phyloP scores from a whole-genome alignment of 2,329 filamentous ascomycete genomes.

The Aspergillus quadricinctus region DNA sequence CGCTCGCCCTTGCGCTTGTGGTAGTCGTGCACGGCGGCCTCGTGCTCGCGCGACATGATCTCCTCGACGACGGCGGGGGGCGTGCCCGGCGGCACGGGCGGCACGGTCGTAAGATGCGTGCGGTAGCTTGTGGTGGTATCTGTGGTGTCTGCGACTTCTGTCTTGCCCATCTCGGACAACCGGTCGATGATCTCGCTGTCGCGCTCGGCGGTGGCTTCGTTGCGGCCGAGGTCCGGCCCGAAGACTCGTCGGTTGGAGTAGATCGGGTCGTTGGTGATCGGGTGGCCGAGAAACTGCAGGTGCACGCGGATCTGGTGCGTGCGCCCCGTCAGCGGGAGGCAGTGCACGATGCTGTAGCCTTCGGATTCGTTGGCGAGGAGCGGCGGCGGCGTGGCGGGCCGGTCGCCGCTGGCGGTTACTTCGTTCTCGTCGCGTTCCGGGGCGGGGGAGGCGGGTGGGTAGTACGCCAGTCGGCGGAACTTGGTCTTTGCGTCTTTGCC shows the following conservation, averaged over 20 bases:
- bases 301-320: slow-evolving; percentile 96
- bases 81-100: slow-evolving; percentile 33
- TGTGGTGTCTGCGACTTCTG: slow-evolving; percentile 68
- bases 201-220: slow-evolving; percentile 63
- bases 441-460: slow-evolving; percentile 51
- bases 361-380: slow-evolving; percentile 45
- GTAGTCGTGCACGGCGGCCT: slow-evolving; percentile 88
- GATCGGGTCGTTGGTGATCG: slow-evolving; percentile 95
- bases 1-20: slow-evolving; percentile 88
- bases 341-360: slow-evolving; percentile 92
- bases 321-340: slow-evolving; percentile 84
- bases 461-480: slow-evolving; percentile 90
- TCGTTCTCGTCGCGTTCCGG: slow-evolving; percentile 21
- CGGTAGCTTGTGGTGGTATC: slow-evolving; percentile 93
- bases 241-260: slow-evolving; percentile 94
- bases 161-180: slow-evolving; percentile 86
- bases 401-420: slow-evolving; percentile 14
- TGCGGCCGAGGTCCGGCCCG: slow-evolving; percentile 69
- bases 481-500: slow-evolving; percentile 87
- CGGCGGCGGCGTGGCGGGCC: slow-evolving; percentile 30
- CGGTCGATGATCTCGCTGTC: slow-evolving; percentile 88
- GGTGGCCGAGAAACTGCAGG: slow-evolving; percentile 87
- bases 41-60: slow-evolving; percentile 46
- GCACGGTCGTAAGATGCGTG: slow-evolving; percentile 38
- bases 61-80: slow-evolving; percentile 35